A percentile compares a stretch with the other conserved stretches of the same genome.
phyloP scores from a whole-genome alignment of 2,329 filamentous ascomycete species.

The Alternaria triticina region DNA sequence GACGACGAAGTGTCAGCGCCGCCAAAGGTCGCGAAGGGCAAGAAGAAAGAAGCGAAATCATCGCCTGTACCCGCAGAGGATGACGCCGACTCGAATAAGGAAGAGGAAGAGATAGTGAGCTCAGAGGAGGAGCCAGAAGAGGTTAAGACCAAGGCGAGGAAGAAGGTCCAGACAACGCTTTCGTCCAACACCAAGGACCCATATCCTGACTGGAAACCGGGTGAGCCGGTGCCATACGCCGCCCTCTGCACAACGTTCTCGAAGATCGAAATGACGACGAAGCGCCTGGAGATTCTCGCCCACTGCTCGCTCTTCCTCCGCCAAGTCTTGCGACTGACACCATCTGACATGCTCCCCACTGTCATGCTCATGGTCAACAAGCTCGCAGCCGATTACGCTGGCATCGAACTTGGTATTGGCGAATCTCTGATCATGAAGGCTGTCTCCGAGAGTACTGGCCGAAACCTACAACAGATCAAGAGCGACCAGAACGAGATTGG shows the following conservation, averaged over 20 bases:
- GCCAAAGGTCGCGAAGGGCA: constrained; percentile 22
- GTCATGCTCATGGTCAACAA: constrained; percentile 98
- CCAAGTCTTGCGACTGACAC: constrained; percentile 91
- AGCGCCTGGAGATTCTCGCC: constrained; percentile 84
- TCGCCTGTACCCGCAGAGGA: constrained; percentile 31
- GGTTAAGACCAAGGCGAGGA: constrained; percentile 73
- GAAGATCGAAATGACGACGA: constrained; percentile 91
- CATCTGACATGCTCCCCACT: constrained; percentile 83
- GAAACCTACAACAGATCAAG: constrained; percentile 88
- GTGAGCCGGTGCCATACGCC: constrained; percentile 89
- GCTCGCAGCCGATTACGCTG: constrained; percentile 92
- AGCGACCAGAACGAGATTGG: constrained; percentile 95
- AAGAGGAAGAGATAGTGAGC: constrained; percentile 55
- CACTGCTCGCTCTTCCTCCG: constrained; percentile 90
- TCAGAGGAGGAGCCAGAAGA: constrained; percentile 72
- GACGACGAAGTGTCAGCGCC: constrained; percentile 22
- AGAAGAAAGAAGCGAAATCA: constrained; percentile 27
- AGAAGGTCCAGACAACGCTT: constrained; percentile 80
- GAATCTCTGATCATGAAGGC: constrained; percentile 99
- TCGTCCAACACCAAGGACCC: constrained; percentile 73
- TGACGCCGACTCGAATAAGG: constrained; percentile 31
- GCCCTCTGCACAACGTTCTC: constrained; percentile 95
- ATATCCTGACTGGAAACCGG: constrained; percentile 94
- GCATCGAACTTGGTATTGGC: constrained; percentile 96
- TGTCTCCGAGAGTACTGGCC: constrained; percentile 91